phyloP scores from a whole-genome alignment of 768 basidiomycete species.

The Naganishia antarctica region DNA sequence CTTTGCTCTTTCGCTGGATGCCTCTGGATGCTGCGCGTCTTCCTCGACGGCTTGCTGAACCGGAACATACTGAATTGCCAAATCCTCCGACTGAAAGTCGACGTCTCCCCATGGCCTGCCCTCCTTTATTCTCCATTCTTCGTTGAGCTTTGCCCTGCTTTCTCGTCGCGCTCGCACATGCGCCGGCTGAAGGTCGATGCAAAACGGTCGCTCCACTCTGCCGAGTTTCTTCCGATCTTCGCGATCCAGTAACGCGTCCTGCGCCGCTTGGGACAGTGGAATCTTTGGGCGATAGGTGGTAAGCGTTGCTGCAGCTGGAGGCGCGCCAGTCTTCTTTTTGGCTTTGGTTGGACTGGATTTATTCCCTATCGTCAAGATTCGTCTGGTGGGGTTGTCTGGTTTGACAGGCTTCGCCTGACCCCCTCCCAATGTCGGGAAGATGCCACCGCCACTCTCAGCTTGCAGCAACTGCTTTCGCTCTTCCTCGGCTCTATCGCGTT shows the following conservation, averaged over 20 bases:
- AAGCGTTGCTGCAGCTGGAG: conserved; percentile 30
- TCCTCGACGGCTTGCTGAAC: conserved; percentile 29
- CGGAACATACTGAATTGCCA: conserved; percentile 36
- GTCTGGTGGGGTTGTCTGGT: conserved; percentile 25
- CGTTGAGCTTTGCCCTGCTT: conserved; percentile 29
- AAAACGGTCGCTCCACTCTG: conserved; percentile 25
- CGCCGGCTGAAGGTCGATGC: conserved; percentile 34
- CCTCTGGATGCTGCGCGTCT: conserved; percentile 25
- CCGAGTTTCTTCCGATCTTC: conserved; percentile 1
- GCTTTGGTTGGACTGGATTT: conserved; percentile 24
- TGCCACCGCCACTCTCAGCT: conserved; percentile 40
- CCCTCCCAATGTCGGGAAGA: conserved; percentile 38
- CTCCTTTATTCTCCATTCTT: conserved; percentile 31
- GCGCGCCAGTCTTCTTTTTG: conserved; percentile 26
- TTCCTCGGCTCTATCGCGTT: conserved; percentile 35
- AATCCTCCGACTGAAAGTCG: conserved; percentile 30
- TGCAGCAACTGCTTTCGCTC: conserved; percentile 28
- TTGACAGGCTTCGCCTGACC: not conserved
- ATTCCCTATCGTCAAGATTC: conserved; percentile 40
- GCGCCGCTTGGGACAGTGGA: conserved; percentile 11
- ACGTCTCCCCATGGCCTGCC: conserved; percentile 38
- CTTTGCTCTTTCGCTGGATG: conserved; percentile 26
- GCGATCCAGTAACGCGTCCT: conserved; percentile 12
- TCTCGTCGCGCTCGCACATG: conserved; percentile 32
- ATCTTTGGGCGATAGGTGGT: conserved; percentile 38